These are phyloP conservation scores for Amanita polypyramis DNA, from an alignment of 768 basidiomycete species.

Conservation along the genomic window DNA sequence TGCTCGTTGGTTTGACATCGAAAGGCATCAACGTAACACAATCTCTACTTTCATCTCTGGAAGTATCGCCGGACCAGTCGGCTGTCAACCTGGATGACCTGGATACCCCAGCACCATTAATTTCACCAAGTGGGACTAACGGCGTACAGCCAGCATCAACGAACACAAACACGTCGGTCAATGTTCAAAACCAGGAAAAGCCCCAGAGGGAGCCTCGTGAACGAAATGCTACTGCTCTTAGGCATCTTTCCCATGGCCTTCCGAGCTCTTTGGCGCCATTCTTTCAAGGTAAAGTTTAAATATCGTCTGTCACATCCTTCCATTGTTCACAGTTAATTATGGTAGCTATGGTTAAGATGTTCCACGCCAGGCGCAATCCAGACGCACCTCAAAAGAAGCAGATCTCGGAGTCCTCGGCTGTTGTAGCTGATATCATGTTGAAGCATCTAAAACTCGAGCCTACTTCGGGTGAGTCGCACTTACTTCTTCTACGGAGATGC, in stretches of 20 bases:
- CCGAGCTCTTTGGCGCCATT: slow-evolving; percentile 71
- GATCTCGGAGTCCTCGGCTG: slow-evolving; percentile 55
- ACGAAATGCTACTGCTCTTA: slow-evolving; percentile 65
- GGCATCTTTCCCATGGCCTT: slow-evolving; percentile 70
- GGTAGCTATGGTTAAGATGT: slow-evolving; percentile 77
- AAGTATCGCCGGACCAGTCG: slow-evolving; percentile 35
- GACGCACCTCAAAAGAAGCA: slow-evolving; percentile 72
- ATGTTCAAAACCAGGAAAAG: slow-evolving; percentile 16
- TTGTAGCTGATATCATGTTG: slow-evolving; percentile 64
- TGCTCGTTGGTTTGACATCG: slow-evolving; percentile 48
- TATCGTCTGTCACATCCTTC: not conserved
- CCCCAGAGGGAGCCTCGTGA: slow-evolving; percentile 39
- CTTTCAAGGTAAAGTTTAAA: slow-evolving; percentile 67
- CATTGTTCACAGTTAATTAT: not conserved
- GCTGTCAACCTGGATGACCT: slow-evolving; percentile 30
- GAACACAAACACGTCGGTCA: slow-evolving; percentile 9
- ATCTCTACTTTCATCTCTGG: slow-evolving; percentile 34
- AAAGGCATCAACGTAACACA: slow-evolving; percentile 43
- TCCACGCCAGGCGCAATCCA: slow-evolving; percentile 69
- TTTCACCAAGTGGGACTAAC: slow-evolving; percentile 20
- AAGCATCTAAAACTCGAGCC: slow-evolving; percentile 48
- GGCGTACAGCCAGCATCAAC: slow-evolving; percentile 17
- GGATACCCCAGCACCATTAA: slow-evolving; percentile 21
- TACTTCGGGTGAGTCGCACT: slow-evolving; percentile 30
- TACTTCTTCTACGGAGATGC: not conserved